Evolutionary conservation across 768 basidiomycete species (phyloP).

Genomic region (Strobilomyces echinocephalus): DNA sequence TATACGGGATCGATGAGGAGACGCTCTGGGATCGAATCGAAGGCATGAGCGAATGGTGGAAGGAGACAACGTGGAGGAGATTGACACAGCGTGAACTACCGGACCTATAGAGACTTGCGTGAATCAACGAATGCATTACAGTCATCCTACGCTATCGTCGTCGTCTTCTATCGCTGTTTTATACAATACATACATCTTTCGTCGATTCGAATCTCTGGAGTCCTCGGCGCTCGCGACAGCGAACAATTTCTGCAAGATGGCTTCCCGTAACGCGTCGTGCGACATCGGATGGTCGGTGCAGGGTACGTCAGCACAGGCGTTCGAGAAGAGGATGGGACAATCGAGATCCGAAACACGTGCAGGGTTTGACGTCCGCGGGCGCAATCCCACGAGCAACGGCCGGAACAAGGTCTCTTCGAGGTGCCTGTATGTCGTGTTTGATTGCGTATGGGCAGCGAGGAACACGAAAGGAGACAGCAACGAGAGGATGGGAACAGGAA

Average conservation of each 20-base stretch:
- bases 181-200: slow-evolving; percentile 82
- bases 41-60: slow-evolving; percentile 89
- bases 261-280: slow-evolving; percentile 41
- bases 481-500: slow-evolving; percentile 46
- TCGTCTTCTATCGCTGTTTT: slow-evolving; percentile 53
- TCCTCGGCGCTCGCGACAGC: slow-evolving; percentile 67
- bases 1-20: slow-evolving; percentile 84
- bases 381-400: slow-evolving; percentile 61
- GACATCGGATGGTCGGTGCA: slow-evolving; percentile 35
- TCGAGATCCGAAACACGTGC: slow-evolving; percentile 29
- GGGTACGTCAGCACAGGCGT: slow-evolving; percentile 48
- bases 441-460: slow-evolving; percentile 65
- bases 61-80: slow-evolving; percentile 82
- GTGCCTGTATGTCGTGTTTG: slow-evolving; percentile 65
- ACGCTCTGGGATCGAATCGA: slow-evolving; percentile 79
- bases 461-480: slow-evolving; percentile 67
- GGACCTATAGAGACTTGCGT: slow-evolving; percentile 40
- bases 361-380: slow-evolving; percentile 34
- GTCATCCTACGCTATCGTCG: slow-evolving; percentile 27
- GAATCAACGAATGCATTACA: not conserved
- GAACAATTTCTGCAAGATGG: slow-evolving; percentile 62
- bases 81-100: slow-evolving; percentile 80
- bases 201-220: slow-evolving; percentile 73
- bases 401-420: slow-evolving; percentile 62
- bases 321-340: slow-evolving; percentile 45